Percentiles rank a stretch among this genome's conserved stretches.
Evolutionary conservation across 2,329 filamentous ascomycete species (phyloP).

Genomic region (Alternaria panax): DNA sequence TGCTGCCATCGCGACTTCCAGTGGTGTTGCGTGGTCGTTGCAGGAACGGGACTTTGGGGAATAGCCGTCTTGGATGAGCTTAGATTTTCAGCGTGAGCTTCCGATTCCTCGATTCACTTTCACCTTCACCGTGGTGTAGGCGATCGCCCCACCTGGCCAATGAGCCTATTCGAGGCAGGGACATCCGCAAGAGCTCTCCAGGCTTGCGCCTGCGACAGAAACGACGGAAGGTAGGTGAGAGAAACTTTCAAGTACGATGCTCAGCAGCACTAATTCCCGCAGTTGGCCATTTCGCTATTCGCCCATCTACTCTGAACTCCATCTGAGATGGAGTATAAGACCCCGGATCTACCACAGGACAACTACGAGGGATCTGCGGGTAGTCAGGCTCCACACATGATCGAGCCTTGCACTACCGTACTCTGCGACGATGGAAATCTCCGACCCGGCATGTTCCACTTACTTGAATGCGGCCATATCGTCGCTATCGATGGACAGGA

Average conservation of each 20-base stretch:
- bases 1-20: constrained; percentile 2
- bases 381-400: neutral
- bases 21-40: neutral
- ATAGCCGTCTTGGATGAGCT: neutral
- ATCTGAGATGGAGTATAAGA: neutral
- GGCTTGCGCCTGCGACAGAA: neutral
- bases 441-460: constrained; percentile 11
- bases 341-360: neutral
- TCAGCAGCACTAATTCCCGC: neutral
- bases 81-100: neutral
- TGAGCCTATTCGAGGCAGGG: neutral
- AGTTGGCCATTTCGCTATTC: neutral
- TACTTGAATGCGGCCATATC: constrained; percentile 31
- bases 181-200: neutral
- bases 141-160: neutral
- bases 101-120: neutral
- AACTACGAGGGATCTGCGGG: neutral
- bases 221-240: neutral
- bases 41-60: neutral
- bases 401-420: constrained; percentile 7
- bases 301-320: neutral
- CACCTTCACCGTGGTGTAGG: neutral
- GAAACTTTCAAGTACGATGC: too few relatives aligned
- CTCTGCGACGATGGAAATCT: neutral
- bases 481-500: constrained; percentile 16